Percentiles rank a stretch among this genome's conserved stretches.
phyloP scores from a whole-genome alignment of 2,329 filamentous ascomycete genomes.

The Neospermospora avenae region DNA sequence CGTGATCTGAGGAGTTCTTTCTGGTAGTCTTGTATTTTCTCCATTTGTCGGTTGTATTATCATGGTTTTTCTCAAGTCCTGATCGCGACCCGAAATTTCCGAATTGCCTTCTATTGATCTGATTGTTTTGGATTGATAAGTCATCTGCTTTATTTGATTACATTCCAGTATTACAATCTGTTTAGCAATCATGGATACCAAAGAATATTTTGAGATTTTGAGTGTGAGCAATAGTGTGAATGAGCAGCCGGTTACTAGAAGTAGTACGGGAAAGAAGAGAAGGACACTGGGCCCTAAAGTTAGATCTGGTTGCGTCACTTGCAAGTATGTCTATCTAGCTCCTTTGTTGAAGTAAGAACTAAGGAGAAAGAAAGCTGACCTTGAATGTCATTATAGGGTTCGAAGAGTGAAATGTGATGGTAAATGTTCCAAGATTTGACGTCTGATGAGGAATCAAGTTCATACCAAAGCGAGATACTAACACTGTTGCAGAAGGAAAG shows the following conservation, averaged over 20 bases:
- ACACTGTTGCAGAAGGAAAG: neutral
- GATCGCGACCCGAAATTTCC: no score
- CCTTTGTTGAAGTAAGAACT: neutral
- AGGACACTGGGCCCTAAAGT: conserved; percentile 3
- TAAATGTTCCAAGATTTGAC: neutral
- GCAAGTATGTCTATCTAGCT: conserved; percentile 3
- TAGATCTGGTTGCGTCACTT: conserved; percentile 4
- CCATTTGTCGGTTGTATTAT: no score
- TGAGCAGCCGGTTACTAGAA: neutral
- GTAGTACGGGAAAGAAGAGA: neutral
- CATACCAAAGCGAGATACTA: neutral
- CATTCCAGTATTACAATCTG: no score
- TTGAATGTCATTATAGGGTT: neutral
- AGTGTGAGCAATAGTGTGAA: neutral
- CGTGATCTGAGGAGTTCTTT: no score
- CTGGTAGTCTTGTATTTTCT: no score
- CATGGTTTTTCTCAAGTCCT: no score
- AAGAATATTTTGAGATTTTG: neutral
- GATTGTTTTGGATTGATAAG: no score
- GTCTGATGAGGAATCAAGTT: neutral
- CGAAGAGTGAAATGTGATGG: conserved; percentile 7
- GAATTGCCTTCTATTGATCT: no score
- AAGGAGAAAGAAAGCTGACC: neutral
- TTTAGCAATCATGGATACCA: neutral
- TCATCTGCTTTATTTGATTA: no score